Base-by-base conservation (phyloP, 257 asterid species). In the Jasminum sambac region DNA sequence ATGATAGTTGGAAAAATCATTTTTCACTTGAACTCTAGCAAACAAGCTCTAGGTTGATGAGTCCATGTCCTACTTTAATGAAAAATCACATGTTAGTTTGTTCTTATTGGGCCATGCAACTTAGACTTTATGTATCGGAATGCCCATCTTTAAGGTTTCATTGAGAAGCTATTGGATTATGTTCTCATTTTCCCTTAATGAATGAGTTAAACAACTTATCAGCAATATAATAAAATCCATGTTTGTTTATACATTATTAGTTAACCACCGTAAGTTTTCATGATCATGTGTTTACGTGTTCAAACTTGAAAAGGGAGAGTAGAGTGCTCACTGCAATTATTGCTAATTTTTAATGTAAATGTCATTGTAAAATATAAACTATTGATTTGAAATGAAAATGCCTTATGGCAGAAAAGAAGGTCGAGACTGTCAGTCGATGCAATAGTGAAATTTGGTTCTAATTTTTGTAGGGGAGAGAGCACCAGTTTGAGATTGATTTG, bases 381-480 rank as follows among this genome's bases (percentile, higher is more conserved):
- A 30, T 30, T 30, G 36, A 4, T 30, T 30, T 30, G 11, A 40
- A 59, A 59, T 43, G 55, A 63, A 48, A 75, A 73, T 40, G 37
- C 68, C 24, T 16, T 63, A 43, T 64, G 46, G 60, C 59, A 36
- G 69, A 61, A 43, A 64, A 67, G 40, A 57, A 42, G 66, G 52
- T 55, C 13, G 36, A 64, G 43, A 64, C 30, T 19, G 30, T 24
- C 40, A 4, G 74, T 12, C 63, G 41, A 46, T 62, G 17, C 66
- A 37, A 59, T 72, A 46, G 24, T 69, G 16, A 11, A 37, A 39
- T 26, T 36, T 38, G 77, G 41, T 46, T 46, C 43, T 65, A 66
- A 77, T 77, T 78, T 74, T 81, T 66, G 72, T 84, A 95, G 99
- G 98, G 87, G 84, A 89, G 95, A 81, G 99, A 95, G 55, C 96